phyloP scores from a whole-genome alignment of 192 early-diverging fungal genomes.

The Entophlyctis luteolus region DNA sequence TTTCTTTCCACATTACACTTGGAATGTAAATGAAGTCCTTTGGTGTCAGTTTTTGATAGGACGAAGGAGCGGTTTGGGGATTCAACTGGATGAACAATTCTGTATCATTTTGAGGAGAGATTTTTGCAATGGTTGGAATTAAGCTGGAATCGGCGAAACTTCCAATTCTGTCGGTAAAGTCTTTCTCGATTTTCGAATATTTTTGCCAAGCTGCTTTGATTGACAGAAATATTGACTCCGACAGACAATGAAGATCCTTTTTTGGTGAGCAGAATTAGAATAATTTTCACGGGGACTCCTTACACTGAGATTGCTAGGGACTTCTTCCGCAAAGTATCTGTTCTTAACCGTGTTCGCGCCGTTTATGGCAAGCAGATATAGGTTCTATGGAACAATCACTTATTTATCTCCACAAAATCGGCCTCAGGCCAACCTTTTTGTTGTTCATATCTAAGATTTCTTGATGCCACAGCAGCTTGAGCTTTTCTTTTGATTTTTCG shows the following conservation, averaged over 20 bases:
- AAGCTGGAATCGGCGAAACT: conserved; percentile 30
- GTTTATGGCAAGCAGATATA: conserved; percentile 61
- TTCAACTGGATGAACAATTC: conserved; percentile 19
- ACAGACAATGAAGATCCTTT: conserved; percentile 59
- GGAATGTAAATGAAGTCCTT: conserved; percentile 36
- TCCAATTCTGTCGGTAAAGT: neutral
- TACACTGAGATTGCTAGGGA: conserved; percentile 61
- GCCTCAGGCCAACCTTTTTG: conserved; percentile 32
- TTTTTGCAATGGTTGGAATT: conserved; percentile 29
- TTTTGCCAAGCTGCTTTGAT: conserved; percentile 51
- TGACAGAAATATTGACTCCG: conserved; percentile 49
- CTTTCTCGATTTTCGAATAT: conserved; percentile 46
- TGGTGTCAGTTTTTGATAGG: neutral
- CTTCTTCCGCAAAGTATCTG: conserved; percentile 59
- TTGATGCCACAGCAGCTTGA: conserved; percentile 41
- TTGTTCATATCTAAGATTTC: conserved; percentile 71
- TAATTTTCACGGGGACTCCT: neutral
- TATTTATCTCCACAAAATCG: too few species aligned
- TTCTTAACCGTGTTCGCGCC: conserved; percentile 61
- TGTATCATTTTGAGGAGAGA: conserved; percentile 55
- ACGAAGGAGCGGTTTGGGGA: conserved; percentile 12
- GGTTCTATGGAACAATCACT: conserved; percentile 52
- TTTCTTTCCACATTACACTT: conserved; percentile 40
- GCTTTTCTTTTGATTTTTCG: conserved; percentile 56
- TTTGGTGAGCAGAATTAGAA: neutral